These are phyloP conservation scores for Paraleonurus japonicus DNA, from an alignment of 257 asterid genomes.

Conservation along the genomic window DNA sequence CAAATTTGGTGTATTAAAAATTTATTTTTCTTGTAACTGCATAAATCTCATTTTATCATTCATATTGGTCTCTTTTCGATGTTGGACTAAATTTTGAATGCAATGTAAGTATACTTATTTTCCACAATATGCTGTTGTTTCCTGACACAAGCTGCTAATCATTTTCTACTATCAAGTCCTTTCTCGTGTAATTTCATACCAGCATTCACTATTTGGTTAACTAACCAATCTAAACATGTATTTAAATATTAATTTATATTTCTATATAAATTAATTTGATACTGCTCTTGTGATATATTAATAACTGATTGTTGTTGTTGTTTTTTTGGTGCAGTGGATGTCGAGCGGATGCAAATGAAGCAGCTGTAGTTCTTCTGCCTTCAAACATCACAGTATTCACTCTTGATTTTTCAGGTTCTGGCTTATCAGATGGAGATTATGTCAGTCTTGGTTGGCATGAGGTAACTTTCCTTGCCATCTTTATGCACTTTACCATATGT, in stretches of 20 bases:
- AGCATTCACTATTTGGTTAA: neutral
- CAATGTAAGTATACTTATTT: neutral
- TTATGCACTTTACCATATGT: constrained; percentile 8
- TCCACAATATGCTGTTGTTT: constrained; percentile 4
- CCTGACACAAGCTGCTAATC: neutral
- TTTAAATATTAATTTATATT: neutral
- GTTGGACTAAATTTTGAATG: neutral
- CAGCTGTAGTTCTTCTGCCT: constrained; percentile 91
- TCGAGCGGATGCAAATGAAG: constrained; percentile 98
- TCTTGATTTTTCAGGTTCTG: constrained; percentile 96
- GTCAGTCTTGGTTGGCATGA: constrained; percentile 99
- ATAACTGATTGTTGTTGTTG: constrained; percentile 22
- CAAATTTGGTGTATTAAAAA: neutral
- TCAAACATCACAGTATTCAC: constrained; percentile 88
- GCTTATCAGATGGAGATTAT: constrained; percentile 87
- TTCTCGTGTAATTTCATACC: neutral
- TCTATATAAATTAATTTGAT: neutral
- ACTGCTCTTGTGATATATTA: neutral
- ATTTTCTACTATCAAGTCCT: constrained; percentile 9
- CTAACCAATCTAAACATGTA: neutral
- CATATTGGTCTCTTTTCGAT: neutral
- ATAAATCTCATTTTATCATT: neutral
- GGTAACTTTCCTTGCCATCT: constrained; percentile 46
- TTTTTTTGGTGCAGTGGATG: constrained; percentile 71
- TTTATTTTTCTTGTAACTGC: neutral